These are phyloP conservation scores for Thraustochytrium aureum DNA, from an alignment of 352 stramenopile genomes.

Conservation along the genomic window DNA sequence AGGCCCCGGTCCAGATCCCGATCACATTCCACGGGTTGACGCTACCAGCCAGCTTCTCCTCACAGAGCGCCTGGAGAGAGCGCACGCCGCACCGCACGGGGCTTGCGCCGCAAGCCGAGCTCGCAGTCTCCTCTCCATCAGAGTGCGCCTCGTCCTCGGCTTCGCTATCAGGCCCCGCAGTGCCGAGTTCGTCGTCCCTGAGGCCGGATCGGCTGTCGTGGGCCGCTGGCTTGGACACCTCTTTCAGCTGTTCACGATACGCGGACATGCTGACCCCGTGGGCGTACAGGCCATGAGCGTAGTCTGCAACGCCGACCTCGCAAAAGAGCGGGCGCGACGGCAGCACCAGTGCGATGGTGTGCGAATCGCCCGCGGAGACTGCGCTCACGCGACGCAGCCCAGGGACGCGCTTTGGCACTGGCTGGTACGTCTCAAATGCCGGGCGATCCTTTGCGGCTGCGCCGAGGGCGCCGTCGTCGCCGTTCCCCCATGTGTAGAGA, in stretches of 20 bases:
- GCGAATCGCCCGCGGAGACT: background rate
- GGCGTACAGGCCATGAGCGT: background rate
- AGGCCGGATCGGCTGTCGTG: background rate
- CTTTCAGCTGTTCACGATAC: background rate
- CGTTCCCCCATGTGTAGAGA: constrained; percentile 53
- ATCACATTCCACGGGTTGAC: constrained; percentile 36
- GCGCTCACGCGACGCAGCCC: background rate
- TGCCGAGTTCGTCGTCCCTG: background rate
- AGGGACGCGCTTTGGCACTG: background rate
- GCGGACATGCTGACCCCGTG: too few species aligned
- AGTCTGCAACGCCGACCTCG: background rate
- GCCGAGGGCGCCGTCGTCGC: constrained; percentile 40
- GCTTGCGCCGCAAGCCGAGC: background rate
- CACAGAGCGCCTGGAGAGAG: constrained; percentile 15
- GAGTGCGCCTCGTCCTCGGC: background rate
- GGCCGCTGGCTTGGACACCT: background rate
- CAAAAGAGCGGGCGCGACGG: background rate
- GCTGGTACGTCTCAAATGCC: constrained; percentile 28
- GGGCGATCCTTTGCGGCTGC: background rate
- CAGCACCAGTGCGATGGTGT: constrained; percentile 27
- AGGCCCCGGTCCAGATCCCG: constrained; percentile 1
- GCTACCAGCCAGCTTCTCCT: background rate
- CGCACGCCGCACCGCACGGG: background rate
- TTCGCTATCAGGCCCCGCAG: background rate
- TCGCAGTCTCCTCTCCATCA: background rate